Conservation (phyloP, 352 stramenopile genomes). For the Globisporangium alternatum region DNA sequence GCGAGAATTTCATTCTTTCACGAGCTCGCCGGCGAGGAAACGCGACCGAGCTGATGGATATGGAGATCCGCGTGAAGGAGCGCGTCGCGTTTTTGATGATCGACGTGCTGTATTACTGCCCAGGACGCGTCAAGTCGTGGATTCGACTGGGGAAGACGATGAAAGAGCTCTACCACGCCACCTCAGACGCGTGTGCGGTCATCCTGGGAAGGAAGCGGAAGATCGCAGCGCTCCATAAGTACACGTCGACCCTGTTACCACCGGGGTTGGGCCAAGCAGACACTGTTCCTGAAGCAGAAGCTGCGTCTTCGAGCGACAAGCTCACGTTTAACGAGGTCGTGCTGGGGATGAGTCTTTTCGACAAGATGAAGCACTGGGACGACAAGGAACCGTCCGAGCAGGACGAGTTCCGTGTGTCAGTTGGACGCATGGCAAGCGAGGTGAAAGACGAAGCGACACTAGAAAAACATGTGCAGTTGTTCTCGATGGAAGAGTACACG, state of each 20-base stretch:
- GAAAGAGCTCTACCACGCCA: constrained; percentile 66
- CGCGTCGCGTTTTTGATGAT: constrained; percentile 53
- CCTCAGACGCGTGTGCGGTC: constrained; percentile 56
- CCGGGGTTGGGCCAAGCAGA: background rate
- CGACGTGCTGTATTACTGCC: constrained; percentile 60
- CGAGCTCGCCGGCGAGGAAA: constrained; percentile 62
- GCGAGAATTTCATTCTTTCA: constrained; percentile 66
- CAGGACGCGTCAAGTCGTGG: constrained; percentile 64
- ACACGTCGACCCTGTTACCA: constrained; percentile 19
- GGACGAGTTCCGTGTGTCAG: constrained; percentile 15
- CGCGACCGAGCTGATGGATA: constrained; percentile 48
- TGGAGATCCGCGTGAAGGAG: constrained; percentile 58
- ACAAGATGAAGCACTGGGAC: constrained; percentile 57
- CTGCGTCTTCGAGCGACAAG: background rate
- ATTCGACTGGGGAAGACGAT: constrained; percentile 59
- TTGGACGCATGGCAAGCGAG: background rate
- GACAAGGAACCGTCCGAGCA: constrained; percentile 20
- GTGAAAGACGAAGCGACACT: constrained; percentile 2
- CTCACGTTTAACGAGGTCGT: constrained; percentile 39
- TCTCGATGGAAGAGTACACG: constrained; percentile 46
- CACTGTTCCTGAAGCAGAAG: background rate
- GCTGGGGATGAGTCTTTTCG: constrained; percentile 42
- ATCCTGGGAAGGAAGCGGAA: constrained; percentile 44
- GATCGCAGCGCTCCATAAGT: constrained; percentile 35
- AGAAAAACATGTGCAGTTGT: background rate